Base-by-base conservation (phyloP, 2,329 filamentous ascomycete species). In the Talaromyces amestolkiae region DNA sequence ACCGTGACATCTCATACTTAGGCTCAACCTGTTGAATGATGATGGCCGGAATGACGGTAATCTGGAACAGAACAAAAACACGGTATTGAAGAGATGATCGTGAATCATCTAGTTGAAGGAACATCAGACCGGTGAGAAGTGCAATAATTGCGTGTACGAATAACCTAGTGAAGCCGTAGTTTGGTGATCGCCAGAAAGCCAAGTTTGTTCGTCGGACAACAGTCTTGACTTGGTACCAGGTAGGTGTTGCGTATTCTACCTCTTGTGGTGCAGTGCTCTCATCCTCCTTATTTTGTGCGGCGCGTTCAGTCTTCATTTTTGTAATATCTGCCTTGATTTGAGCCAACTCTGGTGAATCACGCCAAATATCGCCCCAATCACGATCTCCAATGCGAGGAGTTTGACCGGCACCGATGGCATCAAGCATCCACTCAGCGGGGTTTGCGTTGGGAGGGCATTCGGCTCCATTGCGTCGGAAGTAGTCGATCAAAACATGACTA, bases 21-120 rank as follows among this genome's bases (percentile, higher is more conserved):
- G 90, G 87, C 77, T 96, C 90, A 63, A 96, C 90, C 73, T 96
- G 92, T 0, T 89, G 87, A 65, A 96, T 87, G 75, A 96, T 92
- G 35, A 96, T 83, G 1, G 91, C 91, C 0, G 92, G 92, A 31
- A 97, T 83, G 24, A 96, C 91, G 0, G 91, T 80, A 61, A 93
- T 87, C 76, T 96, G 92, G 85, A 97, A 97, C 76, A 95, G 91
- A 77, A 94, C 87, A 77, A 97, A 97, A 68, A 97, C 86, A 67
- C 89, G 89, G 81, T 95, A 91, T 77, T 97, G 93, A 4, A 97
- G 84, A 1, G 89, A 91, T 1, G 89, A 81, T 10, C 90, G 86
- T 2, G 90, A 92, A 72, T 93, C 79, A 73, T 94, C 88, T 9
- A 96, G 86, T 67, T 92, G 86, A 58, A 96, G 82, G 76, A 90